Base-by-base conservation (phyloP, 2,329 filamentous ascomycete species). In the Xylogone sp. region DNA sequence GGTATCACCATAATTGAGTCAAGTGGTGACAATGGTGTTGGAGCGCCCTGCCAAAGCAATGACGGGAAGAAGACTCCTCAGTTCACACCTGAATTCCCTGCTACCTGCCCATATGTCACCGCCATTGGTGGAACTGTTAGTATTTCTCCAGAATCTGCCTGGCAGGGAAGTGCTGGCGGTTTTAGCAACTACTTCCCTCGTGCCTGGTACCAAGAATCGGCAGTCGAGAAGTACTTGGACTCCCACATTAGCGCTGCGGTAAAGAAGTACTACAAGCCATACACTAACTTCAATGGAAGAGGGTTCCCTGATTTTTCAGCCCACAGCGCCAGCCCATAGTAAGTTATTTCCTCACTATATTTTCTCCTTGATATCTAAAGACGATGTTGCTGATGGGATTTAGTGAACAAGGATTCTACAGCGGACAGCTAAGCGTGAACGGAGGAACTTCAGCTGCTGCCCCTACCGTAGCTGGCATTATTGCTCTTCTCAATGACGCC, bases 401-500 rank as follows among this genome's bases (percentile, higher is more conserved):
- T 21, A 55, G 55, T 42, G 58, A 56, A 45, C 12, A 51, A 50
- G 48, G 56, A 13, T 42, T 58, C 39, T 50, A 53, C 13, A 13
- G 21, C 12, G 51, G 54, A 18, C 3, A n/a, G 18, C 29, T 47
- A 3, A 22, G 39, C 22, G 57, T 62, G 0, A 71, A 79, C 31
- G 72, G 71, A 21, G 79, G 79, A 3, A 78, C 75, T 2, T 75
- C 71, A 4, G 80, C 80, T 12, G 75, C 80, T 1, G 68, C 77
- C 0, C 84, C 84, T 0, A 69, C 79, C 0, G 75, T 79, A 1
- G 75, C 79, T 1, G 79, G 74, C 12, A 73, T 86, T 50, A 70
- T 87, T 34, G 70, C 77, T 2, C 71, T 87, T 3, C 69, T 87
- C 46, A 87, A 87, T 57, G 82, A 85, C 54, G 80, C 79, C 0